Conservation (phyloP, 768 basidiomycete genomes). For the Xerocomus potaroensis region DNA sequence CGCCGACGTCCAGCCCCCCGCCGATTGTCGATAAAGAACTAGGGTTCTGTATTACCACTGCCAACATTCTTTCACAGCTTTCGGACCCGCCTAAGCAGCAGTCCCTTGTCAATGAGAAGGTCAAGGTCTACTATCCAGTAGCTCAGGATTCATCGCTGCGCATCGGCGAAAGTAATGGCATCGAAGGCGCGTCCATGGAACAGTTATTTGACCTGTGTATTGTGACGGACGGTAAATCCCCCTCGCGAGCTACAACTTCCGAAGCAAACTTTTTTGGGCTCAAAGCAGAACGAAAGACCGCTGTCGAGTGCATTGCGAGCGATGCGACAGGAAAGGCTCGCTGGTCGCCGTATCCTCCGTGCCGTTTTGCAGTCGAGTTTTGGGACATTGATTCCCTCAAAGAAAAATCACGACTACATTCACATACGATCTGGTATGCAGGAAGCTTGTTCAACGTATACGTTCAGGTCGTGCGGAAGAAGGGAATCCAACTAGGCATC, state of each 20-base stretch:
- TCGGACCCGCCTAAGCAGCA: slow-evolving; percentile 19
- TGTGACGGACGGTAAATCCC: slow-evolving; percentile 21
- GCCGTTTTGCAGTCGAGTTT: slow-evolving; percentile 85
- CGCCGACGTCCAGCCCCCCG: slow-evolving; percentile 36
- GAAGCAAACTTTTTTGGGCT: slow-evolving; percentile 67
- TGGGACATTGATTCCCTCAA: slow-evolving; percentile 79
- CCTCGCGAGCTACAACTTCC: slow-evolving; percentile 27
- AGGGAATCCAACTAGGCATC: slow-evolving; percentile 75
- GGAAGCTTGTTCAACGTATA: slow-evolving; percentile 88
- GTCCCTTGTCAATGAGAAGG: slow-evolving; percentile 15
- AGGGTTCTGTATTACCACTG: slow-evolving; percentile 52
- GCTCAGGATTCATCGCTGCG: slow-evolving; percentile 66
- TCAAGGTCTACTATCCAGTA: slow-evolving; percentile 57
- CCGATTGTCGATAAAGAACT: slow-evolving; percentile 54
- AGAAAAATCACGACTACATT: slow-evolving; percentile 82
- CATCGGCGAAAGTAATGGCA: slow-evolving; percentile 63
- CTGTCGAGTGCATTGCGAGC: slow-evolving; percentile 37
- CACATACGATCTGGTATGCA: slow-evolving; percentile 85
- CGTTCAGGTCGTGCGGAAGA: slow-evolving; percentile 84
- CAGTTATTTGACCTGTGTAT: slow-evolving; percentile 53
- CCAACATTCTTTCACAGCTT: slow-evolving; percentile 43
- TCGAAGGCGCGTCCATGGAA: slow-evolving; percentile 59
- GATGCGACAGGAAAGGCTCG: slow-evolving; percentile 43
- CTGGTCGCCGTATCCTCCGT: slow-evolving; percentile 77
- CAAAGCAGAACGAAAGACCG: slow-evolving; percentile 40